Evolutionary conservation across 2,329 filamentous ascomycete genomes (phyloP), one percentile per base, ranked within the genome.

Genomic region (Hirsutella rhossiliensis): DNA sequence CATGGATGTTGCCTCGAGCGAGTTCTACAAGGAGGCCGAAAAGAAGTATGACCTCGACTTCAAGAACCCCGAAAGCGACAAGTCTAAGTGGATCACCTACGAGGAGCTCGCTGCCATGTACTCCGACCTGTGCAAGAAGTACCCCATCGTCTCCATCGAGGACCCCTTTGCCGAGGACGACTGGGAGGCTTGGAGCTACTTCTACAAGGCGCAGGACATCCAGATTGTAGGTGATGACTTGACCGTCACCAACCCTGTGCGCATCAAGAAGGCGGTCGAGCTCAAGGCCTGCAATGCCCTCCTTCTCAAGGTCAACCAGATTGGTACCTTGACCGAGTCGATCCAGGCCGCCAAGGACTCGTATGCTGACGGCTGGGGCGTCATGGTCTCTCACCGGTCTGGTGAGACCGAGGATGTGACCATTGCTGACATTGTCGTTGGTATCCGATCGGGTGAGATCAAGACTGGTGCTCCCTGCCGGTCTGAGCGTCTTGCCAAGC

Each of bases 1-100:
- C 65, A 94, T 98, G 88, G 92, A 98, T 62, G 90, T 97, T 64
- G 92, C 92, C 54, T 96, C 92, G 54, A 94, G 86, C 76, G 92
- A 98, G 71, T 98, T 98, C 80, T 98, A 98, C 84, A 97, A 97
- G 76, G 69, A 75, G 60, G 87, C 92, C 43, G 90, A 73, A 66
- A 96, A 97, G 85, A 97, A 97, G 79, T 98, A 98, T 80, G 92
- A 98, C 65, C 79, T 98, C 54, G 92, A 97, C 83, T 98, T 97
- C 87, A 97, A 98, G 87, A 98, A 98, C 82, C 90, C 92, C 61
- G 84, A 97, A 52, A 92, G 84, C 67, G 92, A 98, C 75, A 78
- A 82, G 63, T 78, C 71, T 76, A 97, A 98, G 81, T 97, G 92
- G 92, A 76, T 98, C 76, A 95, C 87, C 57, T 97, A 97, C 72